Base-by-base conservation (phyloP, 2,329 filamentous ascomycete genomes). In the Talaromyces sp. region DNA sequence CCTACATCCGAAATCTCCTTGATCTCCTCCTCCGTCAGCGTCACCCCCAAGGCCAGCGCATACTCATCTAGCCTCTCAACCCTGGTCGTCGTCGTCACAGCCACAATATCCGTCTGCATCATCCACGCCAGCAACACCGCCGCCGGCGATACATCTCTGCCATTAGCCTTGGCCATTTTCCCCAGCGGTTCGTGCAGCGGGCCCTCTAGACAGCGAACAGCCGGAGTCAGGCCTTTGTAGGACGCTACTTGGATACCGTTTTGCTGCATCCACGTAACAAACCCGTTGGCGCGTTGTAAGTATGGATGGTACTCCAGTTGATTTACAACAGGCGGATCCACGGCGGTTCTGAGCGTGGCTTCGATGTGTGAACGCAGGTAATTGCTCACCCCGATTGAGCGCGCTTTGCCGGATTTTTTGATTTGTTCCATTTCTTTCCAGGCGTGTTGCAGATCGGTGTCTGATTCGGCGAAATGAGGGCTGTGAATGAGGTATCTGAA, bases 391-490 rank as follows among this genome's bases (percentile, higher is more conserved):
- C 81, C 81, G 62, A 84, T 82, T 0, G 81, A 81, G 60, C 74
- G 78, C 52, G 73, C 73, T 64, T 82, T 80, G n/a, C 76, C 77
- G 17, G 68, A 72, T 6, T 69, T 60, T 30, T 78, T 62, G 5
- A 76, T 65, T 51, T 75, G 73, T 63, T 81, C 78, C 76, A 81
- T 78, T 4, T 80, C 81, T 65, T 77, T 80, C 70, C 79, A 84
- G 4, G 81, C 82, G 11, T 1, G 8, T 8, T 30, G n/a, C 8
- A 57, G 30, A 89, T 87, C 70, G 86, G 81, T 22, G 87, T 90
- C 63, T 88, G 77, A 32, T 80, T 72, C 87, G 80, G 72, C 86
- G 84, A 77, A 86, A 85, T 59, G 86, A 73, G 71, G 86, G 86
- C 77, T 81, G 56, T 60, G 58, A 25, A 60, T 39, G 28, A 19